Base-by-base conservation (phyloP, 2,329 filamentous ascomycete genomes). In the Polytolypa hystricis region DNA sequence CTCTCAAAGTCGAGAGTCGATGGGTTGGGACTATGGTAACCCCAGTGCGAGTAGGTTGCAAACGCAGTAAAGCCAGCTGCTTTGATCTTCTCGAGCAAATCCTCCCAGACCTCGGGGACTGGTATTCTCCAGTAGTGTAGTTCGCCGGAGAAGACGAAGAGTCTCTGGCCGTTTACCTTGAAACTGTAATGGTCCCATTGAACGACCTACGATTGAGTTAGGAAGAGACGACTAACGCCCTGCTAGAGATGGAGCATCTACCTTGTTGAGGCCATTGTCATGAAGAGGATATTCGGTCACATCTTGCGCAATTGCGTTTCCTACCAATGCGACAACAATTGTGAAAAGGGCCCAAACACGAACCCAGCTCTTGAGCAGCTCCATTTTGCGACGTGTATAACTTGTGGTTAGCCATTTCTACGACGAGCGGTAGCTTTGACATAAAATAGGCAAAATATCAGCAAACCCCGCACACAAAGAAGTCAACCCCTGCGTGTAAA, bases 81-180 rank as follows among this genome's bases (percentile, higher is more conserved):
- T 56, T 81, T 86, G 56, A 89, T 75, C 59, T 93, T 93, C 50
- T 91, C 79, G 47, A 93, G 80, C 2, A 89, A 53, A 45, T 89
- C 84, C 6, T 81, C 65, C 65, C 78, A 78, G 4, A 81, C 62
- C 32, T 65, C 62, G 3, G 74, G 67, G 2, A 80, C 75, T 1
- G 77, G 75, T 1, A 80, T 58, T 46, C 73, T 70, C 35, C 10
- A 30, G 1, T 11, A 5, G 51, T 86, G 81, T 2, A 85, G 70
- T 52, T 87, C 81, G 26, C 77, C 82, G 27, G 73, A 79, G 54
- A 79, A 84, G 23, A 86, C 67, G 51, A 84, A 74, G 30, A 82
- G 62, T 7, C 81, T 70, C 51, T 85, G 73, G 8, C 80, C 81
- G 42, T 71, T 67, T 42, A 87, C 69, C 44, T 78, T 79, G 4